Evolutionary conservation across 768 basidiomycete genomes (phyloP), one percentile per base, ranked within the genome.

Genomic region (Steccherinum ochraceum): DNA sequence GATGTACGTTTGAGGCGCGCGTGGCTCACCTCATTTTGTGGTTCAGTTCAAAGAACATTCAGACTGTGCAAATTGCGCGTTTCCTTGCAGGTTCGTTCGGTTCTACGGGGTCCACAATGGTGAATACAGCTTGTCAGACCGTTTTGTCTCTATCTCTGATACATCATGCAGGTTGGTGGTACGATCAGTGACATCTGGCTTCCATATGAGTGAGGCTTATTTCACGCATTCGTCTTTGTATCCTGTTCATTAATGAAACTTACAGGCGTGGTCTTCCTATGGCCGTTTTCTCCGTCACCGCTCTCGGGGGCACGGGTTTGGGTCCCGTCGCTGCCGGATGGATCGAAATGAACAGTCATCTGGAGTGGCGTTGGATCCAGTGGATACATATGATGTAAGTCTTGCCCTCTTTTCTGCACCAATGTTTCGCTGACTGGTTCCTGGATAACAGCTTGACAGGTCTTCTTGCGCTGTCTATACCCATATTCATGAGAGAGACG

Each of bases 291-390:
- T 72, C 86, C 0, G 57, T 81, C 3, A 68, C 72, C 0, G 85
- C 81, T 0, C 60, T 90, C 10, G 76, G 75, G 1, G 82, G 80
- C 0, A 79, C 77, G 0, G 86, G 81, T 0, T 27, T 89, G 1
- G 89, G 81, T 2, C 82, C 88, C 0, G 61, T 86, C 0, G 61
- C 75, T 2, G 79, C 80, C 20, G 83, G 83, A 12, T 88, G 81
- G 80, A 72, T 87, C 19, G 84, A 87, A 59, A 73, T 77, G 53
- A 77, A 80, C 52, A 60, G 69, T 0, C 67, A 67, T 18, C 62
- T 90, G 1, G 72, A 73, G 54, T 91, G 89, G 87, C 72, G 87
- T 23, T 91, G 89, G 87, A 88, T 93, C 21, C 81, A 89, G 58
- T 91, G 88, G 89, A 75, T 89, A 7, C 80, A 82, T 55, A 70